Conservation (phyloP, 257 asterid species). For the Linaria vulgaris region DNA sequence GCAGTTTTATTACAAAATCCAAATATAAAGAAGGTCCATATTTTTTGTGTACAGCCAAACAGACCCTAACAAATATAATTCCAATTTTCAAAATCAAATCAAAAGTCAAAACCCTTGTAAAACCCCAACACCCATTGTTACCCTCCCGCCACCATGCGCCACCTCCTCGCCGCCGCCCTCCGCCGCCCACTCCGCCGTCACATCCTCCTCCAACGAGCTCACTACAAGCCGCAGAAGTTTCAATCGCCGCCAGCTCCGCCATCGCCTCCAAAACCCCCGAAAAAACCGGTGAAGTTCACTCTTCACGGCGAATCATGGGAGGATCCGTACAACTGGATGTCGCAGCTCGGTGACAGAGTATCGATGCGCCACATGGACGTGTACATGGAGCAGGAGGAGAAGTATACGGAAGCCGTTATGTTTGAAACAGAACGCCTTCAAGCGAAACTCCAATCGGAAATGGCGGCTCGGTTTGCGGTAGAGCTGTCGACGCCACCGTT, state of each 20-base stretch:
- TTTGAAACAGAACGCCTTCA: constrained; percentile 69
- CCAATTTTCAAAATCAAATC: not conserved
- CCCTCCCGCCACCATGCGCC: constrained; percentile 55
- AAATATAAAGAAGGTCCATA: no score
- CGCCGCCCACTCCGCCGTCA: constrained; percentile 42
- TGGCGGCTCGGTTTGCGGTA: constrained; percentile 72
- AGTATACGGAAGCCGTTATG: constrained; percentile 91
- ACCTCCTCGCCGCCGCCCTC: constrained; percentile 46
- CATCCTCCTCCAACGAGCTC: constrained; percentile 38
- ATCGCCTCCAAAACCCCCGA: constrained; percentile 79
- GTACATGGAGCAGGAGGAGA: constrained; percentile 98
- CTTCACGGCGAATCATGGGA: constrained; percentile 89
- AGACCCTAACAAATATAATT: no score
- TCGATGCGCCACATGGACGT: constrained; percentile 99
- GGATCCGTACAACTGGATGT: constrained; percentile 90
- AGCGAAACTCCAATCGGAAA: constrained; percentile 84
- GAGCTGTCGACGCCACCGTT: constrained; percentile 87
- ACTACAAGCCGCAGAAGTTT: constrained; percentile 73
- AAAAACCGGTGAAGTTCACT: constrained; percentile 59
- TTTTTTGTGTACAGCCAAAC: no score
- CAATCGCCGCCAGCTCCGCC: constrained; percentile 75
- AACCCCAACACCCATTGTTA: constrained; percentile 22
- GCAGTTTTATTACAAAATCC: no score
- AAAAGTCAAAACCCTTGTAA: constrained; percentile 11
- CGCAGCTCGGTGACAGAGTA: constrained; percentile 74